phyloP scores from a whole-genome alignment of 73 alveolate genomes.

The Paramecium bursaria region DNA sequence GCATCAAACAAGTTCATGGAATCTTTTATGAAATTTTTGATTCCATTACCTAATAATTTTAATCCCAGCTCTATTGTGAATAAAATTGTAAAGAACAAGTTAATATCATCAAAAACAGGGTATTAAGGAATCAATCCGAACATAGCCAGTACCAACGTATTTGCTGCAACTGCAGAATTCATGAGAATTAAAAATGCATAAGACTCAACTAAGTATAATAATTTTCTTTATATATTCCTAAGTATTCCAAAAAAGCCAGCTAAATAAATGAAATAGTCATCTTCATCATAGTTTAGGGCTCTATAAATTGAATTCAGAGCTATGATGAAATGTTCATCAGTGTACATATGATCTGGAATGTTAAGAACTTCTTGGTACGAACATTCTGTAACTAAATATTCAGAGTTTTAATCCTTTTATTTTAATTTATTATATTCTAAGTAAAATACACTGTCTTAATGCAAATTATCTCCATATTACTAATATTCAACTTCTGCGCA shows the following conservation, averaged over 20 bases:
- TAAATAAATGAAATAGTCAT: neutral
- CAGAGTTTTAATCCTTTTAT: slow-evolving; percentile 14
- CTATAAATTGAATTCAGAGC: neutral
- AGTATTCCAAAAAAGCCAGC: neutral
- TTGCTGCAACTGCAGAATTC: slow-evolving; percentile 21
- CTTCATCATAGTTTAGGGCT: slow-evolving; percentile 5
- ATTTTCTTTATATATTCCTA: neutral
- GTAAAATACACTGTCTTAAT: slow-evolving; percentile 14
- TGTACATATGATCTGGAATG: slow-evolving; percentile 7
- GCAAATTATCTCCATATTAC: slow-evolving; percentile 22
- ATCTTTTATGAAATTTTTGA: slow-evolving; percentile 70
- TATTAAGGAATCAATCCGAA: slow-evolving; percentile 12
- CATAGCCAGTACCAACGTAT: slow-evolving; percentile 15
- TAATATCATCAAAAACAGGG: slow-evolving; percentile 37
- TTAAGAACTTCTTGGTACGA: slow-evolving; percentile 19
- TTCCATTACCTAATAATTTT: slow-evolving; percentile 74
- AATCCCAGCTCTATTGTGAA: slow-evolving; percentile 75
- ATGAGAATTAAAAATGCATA: slow-evolving; percentile 22
- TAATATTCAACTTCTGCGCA: no score
- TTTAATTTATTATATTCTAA: neutral
- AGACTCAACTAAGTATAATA: neutral
- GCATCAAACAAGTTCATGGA: slow-evolving; percentile 83
- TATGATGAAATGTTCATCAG: slow-evolving; percentile 10
- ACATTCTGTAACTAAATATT: neutral
- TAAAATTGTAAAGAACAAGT: slow-evolving; percentile 74